Conservation (phyloP, 2,329 filamentous ascomycete genomes). For the Dendryphion nanum region DNA sequence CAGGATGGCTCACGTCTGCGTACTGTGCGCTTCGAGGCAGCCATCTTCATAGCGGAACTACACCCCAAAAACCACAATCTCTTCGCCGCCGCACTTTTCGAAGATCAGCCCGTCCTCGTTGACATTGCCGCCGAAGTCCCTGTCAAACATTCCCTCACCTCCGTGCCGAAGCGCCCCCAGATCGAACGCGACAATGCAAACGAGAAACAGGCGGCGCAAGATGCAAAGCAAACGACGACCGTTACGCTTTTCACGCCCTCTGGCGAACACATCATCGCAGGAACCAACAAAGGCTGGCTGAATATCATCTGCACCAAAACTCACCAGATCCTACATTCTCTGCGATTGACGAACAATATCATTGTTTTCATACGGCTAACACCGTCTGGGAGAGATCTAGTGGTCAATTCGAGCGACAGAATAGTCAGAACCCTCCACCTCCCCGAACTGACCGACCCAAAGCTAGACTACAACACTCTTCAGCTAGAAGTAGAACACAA, state of each 20-base stretch:
- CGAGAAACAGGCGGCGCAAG: constrained; percentile 86
- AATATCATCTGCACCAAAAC: constrained; percentile 89
- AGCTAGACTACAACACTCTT: constrained; percentile 80
- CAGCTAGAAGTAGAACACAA: constrained; percentile 94
- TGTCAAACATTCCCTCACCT: constrained; percentile 75
- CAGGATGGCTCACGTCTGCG: constrained; percentile 69
- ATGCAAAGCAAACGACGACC: constrained; percentile 92
- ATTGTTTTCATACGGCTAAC: constrained; percentile 86
- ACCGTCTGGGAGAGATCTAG: constrained; percentile 77
- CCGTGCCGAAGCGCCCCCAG: constrained; percentile 72
- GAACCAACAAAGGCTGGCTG: constrained; percentile 92
- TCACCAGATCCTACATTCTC: constrained; percentile 82
- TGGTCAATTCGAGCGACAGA: constrained; percentile 91
- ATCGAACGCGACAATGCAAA: constrained; percentile 68
- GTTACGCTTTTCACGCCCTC: constrained; percentile 83
- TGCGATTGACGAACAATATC: constrained; percentile 80
- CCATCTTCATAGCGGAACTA: constrained; percentile 93
- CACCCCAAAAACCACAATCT: constrained; percentile 84
- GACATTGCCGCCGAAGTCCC: constrained; percentile 71
- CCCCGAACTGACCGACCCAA: constrained; percentile 64
- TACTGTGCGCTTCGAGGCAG: constrained; percentile 86
- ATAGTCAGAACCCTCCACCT: constrained; percentile 92
- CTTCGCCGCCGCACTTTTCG: constrained; percentile 89
- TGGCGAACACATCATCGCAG: constrained; percentile 86
- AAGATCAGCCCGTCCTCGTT: constrained; percentile 86